Base-by-base conservation (phyloP, 2,329 filamentous ascomycete genomes). In the Didymella exigua region DNA sequence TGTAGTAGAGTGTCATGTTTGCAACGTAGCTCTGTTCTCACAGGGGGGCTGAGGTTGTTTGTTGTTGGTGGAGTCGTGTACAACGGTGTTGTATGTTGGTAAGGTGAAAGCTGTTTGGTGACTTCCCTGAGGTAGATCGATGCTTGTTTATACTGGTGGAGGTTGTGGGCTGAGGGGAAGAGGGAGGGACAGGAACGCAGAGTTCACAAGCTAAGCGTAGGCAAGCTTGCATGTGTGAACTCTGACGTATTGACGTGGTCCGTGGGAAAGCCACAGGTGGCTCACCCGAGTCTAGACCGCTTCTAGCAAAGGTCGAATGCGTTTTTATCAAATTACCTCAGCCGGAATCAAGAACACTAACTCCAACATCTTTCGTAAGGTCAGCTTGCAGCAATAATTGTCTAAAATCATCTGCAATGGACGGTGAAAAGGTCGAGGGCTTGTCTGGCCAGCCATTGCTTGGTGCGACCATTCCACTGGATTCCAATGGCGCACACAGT, bases 1-100 rank as follows among this genome's bases (percentile, higher is more conserved):
- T 86, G 80, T 87, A 88, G 78, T 88, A 88, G 71, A 88, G 84
- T 72, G 86, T 88, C 86, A 88, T 88, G 63, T 68, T 84, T 77
- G 73, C 75, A 70, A 66, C 63, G 60, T 74, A 65, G 57, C 67
- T 64, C 56, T 61, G 50, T 64, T 58, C 45, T 59, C 53, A 54
- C 37, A 47, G 41, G 41, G 41, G 49, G 50, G 54, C 58, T 56
- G 56, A 54, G 49, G 56, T 61, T 33, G 30, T 45, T 26, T 24
- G 19, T 31, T 31, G 33, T 21, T 29, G 21, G 41, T 16, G 42
- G 42, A 46, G 46, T 61, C 63, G 57, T 63, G 60, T 66, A 53
- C 49, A 53, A 65, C 57, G 66, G 61, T 63, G 61, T 65, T 59
- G 65, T 41, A 53, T 44, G 34, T 14, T 46, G 23, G 14, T 26